Evolutionary conservation across 805 yeast species (phyloP).

Genomic region (Candida awuae): DNA sequence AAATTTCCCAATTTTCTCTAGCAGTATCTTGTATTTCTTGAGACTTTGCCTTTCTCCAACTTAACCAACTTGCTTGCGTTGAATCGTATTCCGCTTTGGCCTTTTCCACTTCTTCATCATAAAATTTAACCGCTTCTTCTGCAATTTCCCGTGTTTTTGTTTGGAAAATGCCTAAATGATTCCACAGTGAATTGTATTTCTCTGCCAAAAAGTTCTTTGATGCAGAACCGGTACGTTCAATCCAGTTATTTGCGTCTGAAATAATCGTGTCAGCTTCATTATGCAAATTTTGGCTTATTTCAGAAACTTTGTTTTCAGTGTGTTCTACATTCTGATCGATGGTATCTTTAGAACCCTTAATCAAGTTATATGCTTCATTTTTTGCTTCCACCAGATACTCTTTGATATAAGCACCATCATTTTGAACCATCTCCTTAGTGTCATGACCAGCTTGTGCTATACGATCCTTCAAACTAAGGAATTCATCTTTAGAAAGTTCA

Average conservation of each 20-base stretch:
- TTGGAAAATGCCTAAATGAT: conserved; percentile 15
- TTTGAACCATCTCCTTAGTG: not conserved
- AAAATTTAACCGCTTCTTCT: conserved; percentile 20
- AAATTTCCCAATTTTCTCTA: conserved; percentile 17
- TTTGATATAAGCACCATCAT: not conserved
- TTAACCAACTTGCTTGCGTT: conserved; percentile 23
- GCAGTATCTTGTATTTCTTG: conserved; percentile 24
- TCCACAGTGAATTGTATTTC: conserved; percentile 9
- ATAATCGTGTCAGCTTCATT: not conserved
- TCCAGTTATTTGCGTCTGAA: not conserved
- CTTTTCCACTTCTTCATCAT: conserved; percentile 17
- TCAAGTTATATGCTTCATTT: not conserved
- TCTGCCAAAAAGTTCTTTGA: conserved; percentile 1
- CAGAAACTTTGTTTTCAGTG: not conserved
- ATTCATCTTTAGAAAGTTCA: not conserved
- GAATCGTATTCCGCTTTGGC: conserved; percentile 24
- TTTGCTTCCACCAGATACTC: conserved; percentile 1
- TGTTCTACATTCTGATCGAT: conserved; percentile 15
- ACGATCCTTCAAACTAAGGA: conserved; percentile 14
- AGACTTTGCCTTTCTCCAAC: conserved; percentile 26
- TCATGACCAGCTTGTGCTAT: conserved; percentile 11
- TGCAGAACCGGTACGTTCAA: conserved; percentile 1
- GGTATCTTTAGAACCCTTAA: conserved; percentile 21
- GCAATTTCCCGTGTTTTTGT: conserved; percentile 20
- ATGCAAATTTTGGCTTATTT: not conserved